Evolutionary conservation across 1,139 yeast genomes (phyloP).

Genomic region (Geotrichum aggregatum): DNA sequence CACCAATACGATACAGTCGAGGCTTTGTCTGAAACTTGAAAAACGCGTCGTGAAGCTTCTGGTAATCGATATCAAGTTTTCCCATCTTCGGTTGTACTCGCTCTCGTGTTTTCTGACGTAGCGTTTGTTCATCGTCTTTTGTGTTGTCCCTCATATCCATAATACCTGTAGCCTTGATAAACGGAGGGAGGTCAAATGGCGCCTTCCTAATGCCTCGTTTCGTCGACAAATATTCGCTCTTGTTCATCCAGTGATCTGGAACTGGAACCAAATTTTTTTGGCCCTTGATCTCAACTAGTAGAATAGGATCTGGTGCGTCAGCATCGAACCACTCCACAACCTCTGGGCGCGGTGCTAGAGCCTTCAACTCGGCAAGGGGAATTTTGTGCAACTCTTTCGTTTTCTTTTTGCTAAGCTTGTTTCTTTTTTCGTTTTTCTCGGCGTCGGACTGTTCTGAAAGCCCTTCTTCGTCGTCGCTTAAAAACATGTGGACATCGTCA

Average conservation of each 20-base stretch:
- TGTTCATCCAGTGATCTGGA: constrained; percentile 80
- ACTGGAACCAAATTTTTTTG: constrained; percentile 67
- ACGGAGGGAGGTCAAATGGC: constrained; percentile 74
- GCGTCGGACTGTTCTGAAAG: constrained; percentile 25
- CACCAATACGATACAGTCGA: constrained; percentile 62
- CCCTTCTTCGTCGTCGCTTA: constrained; percentile 37
- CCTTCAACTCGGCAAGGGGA: constrained; percentile 65
- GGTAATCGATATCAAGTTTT: constrained; percentile 78
- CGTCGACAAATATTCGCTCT: constrained; percentile 72
- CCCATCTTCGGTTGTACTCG: constrained; percentile 90
- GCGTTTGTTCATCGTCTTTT: constrained; percentile 49
- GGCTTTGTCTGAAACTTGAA: constrained; percentile 80
- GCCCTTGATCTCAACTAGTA: constrained; percentile 62
- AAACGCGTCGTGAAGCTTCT: constrained; percentile 78
- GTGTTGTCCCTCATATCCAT: constrained; percentile 71
- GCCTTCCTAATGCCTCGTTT: constrained; percentile 66
- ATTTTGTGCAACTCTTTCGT: constrained; percentile 51
- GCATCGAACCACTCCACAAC: constrained; percentile 83
- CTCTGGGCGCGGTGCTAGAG: constrained; percentile 59
- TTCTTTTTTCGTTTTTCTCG: constrained; percentile 26
- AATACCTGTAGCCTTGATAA: constrained; percentile 79
- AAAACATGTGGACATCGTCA: constrained; percentile 36
- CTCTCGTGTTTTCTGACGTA: constrained; percentile 75
- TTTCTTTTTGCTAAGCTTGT: constrained; percentile 43
- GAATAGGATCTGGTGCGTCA: constrained; percentile 73